phyloP scores from a whole-genome alignment of 148 eudicot species.

The Dianthus caryophyllus region DNA sequence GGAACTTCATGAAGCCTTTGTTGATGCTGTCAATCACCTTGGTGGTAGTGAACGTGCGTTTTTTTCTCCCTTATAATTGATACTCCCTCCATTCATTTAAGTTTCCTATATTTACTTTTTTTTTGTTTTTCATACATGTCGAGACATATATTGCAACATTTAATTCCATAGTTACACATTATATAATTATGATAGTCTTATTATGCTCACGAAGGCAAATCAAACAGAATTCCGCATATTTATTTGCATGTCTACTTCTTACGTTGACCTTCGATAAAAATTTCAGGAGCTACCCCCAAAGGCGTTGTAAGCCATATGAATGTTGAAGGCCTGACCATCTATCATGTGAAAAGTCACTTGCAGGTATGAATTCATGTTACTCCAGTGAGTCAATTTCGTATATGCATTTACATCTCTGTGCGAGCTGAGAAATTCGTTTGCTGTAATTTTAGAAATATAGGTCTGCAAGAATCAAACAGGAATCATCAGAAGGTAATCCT shows the following conservation, averaged over 20 bases:
- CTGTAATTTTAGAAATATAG: slow-evolving; percentile 61
- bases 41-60: slow-evolving; percentile 68
- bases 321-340: slow-evolving; percentile 63
- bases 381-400: background rate
- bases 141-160: no score
- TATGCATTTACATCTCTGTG: background rate
- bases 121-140: no score
- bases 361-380: slow-evolving; percentile 36
- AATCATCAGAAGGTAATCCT: slow-evolving; percentile 58
- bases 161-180: no score
- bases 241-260: background rate
- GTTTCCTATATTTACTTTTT: no score
- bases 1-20: slow-evolving; percentile 75
- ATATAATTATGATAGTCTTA: no score
- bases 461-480: slow-evolving; percentile 73
- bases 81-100: no score
- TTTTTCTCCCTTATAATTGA: background rate
- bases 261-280: slow-evolving; percentile 8
- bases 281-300: slow-evolving; percentile 72
- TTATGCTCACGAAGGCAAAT: no score
- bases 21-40: slow-evolving; percentile 73
- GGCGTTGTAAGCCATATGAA: slow-evolving; percentile 64
- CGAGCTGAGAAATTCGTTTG: slow-evolving; percentile 7
- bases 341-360: slow-evolving; percentile 77
- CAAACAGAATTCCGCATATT: no score